These are phyloP conservation scores for Brachypodium distachyon DNA, from an alignment of 202 grass and related monocot genomes.

Conservation along the genomic window DNA sequence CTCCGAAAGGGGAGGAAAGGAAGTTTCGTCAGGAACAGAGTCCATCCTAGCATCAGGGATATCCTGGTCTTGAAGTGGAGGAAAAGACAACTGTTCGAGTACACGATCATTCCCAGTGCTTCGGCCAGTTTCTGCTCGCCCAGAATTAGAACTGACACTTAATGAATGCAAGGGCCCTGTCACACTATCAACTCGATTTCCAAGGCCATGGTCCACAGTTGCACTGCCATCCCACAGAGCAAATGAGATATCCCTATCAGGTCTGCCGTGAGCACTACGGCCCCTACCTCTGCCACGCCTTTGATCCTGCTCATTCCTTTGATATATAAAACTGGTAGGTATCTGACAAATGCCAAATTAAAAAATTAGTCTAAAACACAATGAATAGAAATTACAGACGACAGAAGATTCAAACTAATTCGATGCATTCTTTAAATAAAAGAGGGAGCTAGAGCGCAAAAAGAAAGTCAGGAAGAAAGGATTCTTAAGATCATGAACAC, in stretches of 20 bases:
- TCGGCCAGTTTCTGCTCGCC: conserved; percentile 17
- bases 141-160: conserved; percentile 19
- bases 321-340: conserved; percentile 91
- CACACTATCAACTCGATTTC: conserved; percentile 10
- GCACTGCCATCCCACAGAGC: conserved; percentile 22
- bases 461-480: background rate
- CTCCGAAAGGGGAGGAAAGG: conserved; percentile 34
- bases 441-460: background rate
- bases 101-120: conserved; percentile 28
- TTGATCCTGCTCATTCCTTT: conserved; percentile 66
- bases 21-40: conserved; percentile 31
- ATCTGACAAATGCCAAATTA: conserved; percentile 46
- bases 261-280: conserved; percentile 34
- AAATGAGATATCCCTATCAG: conserved; percentile 25
- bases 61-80: conserved; percentile 65
- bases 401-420: background rate
- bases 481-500: background rate
- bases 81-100: conserved; percentile 73
- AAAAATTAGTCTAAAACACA: background rate
- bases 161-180: conserved; percentile 28
- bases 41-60: conserved; percentile 36
- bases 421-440: background rate
- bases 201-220: conserved; percentile 7
- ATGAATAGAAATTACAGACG: background rate
- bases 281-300: conserved; percentile 64